Conservation (phyloP, 2,329 filamentous ascomycete genomes). For the Basipetospora chlamydospora region DNA sequence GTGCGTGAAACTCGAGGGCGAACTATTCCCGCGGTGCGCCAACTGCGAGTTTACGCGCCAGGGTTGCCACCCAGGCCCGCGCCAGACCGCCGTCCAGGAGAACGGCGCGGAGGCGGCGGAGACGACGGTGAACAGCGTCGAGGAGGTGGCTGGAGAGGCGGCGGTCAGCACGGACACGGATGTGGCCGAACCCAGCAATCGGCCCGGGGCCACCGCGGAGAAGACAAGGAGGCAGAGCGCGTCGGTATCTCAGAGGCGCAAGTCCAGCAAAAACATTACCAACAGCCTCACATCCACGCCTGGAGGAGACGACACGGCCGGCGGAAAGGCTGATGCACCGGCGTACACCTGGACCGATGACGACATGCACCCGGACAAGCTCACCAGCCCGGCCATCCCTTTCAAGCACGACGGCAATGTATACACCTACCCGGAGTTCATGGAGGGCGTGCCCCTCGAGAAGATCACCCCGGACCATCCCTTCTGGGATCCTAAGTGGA, state of each 20-base stretch:
- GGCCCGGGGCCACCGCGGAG: not conserved
- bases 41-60: constrained; percentile 36
- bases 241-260: no score
- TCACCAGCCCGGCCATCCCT: constrained; percentile 14
- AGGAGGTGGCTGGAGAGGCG: no score
- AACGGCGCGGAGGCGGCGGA: not conserved
- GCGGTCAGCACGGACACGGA: no score
- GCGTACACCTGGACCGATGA: no score
- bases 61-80: constrained; percentile 20
- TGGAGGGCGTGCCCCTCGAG: constrained; percentile 35
- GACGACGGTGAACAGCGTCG: no score
- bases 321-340: no score
- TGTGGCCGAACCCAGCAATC: no score
- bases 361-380: constrained; percentile 2
- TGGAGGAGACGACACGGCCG: no score
- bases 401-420: constrained; percentile 33
- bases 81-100: constrained; percentile 15
- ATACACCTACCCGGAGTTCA: constrained; percentile 35
- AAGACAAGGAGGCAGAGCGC: no score
- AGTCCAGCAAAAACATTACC: no score
- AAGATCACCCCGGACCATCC: constrained; percentile 35
- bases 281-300: no score
- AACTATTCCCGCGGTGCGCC: constrained; percentile 30
- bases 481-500: constrained; percentile 43
- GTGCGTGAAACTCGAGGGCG: constrained; percentile 27